Percentiles rank a stretch among this genome's conserved stretches.
phyloP scores from a whole-genome alignment of 163 green algal species.

The Chlorella variabilis region DNA sequence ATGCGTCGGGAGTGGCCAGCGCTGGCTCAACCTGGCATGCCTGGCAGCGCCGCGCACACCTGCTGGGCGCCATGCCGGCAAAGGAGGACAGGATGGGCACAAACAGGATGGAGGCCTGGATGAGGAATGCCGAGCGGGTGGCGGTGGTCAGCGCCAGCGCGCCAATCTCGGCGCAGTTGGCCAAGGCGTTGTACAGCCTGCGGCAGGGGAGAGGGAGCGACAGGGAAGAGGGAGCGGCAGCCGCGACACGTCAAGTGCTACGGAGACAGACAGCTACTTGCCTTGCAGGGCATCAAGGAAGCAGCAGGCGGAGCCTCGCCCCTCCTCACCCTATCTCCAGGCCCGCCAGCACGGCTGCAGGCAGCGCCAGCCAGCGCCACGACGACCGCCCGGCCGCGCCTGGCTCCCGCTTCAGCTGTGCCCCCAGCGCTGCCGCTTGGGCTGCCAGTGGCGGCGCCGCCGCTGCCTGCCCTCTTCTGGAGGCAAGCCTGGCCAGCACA shows the following conservation, averaged over 20 bases:
- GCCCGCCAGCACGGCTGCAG: background rate
- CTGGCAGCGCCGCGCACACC: too few species aligned
- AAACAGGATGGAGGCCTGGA: constrained; percentile 54
- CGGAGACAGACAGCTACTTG: too few species aligned
- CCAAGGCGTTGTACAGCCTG: background rate
- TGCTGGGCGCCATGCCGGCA: background rate
- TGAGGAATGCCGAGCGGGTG: constrained; percentile 55
- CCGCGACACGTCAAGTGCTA: too few species aligned
- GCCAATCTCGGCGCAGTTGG: constrained; percentile 19
- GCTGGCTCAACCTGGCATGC: too few species aligned
- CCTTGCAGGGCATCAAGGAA: background rate
- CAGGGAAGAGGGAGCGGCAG: background rate
- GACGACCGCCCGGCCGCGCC: too few species aligned
- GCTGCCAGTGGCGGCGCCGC: background rate
- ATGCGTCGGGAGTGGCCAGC: too few species aligned
- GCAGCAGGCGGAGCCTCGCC: too few species aligned
- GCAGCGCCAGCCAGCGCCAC: background rate
- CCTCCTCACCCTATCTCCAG: background rate
- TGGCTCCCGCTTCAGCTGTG: background rate
- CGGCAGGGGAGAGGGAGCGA: background rate
- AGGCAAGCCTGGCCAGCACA: background rate
- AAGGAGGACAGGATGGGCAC: constrained; percentile 47
- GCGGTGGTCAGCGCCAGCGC: constrained; percentile 54
- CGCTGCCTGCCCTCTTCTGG: too few species aligned
- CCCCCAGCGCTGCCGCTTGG: background rate